Evolutionary conservation across 2,329 filamentous ascomycete species (phyloP).

Genomic region (Cladosporium cucumerinum): DNA sequence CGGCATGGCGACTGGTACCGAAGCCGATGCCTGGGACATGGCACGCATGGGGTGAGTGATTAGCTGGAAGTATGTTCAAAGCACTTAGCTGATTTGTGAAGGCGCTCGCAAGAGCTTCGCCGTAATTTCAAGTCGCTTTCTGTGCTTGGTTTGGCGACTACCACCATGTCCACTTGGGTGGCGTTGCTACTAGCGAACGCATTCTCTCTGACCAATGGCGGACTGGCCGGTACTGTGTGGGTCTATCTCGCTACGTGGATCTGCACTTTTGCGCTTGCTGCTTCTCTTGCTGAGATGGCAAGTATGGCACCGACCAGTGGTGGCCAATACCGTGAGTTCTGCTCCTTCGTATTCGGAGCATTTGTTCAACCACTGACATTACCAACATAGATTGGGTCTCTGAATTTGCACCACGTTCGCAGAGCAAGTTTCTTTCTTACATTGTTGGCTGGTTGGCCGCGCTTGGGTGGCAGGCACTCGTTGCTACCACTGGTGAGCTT

Average conservation of each 20-base stretch:
- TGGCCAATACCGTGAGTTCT: slow-evolving; percentile 25
- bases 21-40: slow-evolving; percentile 26
- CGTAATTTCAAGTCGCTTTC: slow-evolving; percentile 31
- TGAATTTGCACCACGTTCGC: slow-evolving; percentile 32
- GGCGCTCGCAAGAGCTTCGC: slow-evolving; percentile 28
- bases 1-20: slow-evolving; percentile 10
- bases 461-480: slow-evolving; percentile 21
- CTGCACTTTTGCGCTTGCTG: slow-evolving; percentile 30
- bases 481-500: slow-evolving; percentile 5
- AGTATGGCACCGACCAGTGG: slow-evolving; percentile 34
- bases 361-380: not conserved
- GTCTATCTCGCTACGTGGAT: slow-evolving; percentile 30
- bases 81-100: not conserved
- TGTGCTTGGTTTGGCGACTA: slow-evolving; percentile 31
- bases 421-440: slow-evolving; percentile 27
- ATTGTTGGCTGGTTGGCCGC: slow-evolving; percentile 35
- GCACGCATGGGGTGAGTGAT: slow-evolving; percentile 24
- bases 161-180: slow-evolving; percentile 32
- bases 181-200: slow-evolving; percentile 30
- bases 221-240: slow-evolving; percentile 34
- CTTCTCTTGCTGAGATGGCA: slow-evolving; percentile 34
- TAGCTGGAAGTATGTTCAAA: not conserved
- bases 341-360: no score
- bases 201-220: slow-evolving; percentile 32
- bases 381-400: slow-evolving; percentile 28